A percentile compares a stretch with the other conserved stretches of the same genome.
These are phyloP conservation scores for Apocynum venetum DNA, from an alignment of 257 asterid species.

Conservation along the genomic window DNA sequence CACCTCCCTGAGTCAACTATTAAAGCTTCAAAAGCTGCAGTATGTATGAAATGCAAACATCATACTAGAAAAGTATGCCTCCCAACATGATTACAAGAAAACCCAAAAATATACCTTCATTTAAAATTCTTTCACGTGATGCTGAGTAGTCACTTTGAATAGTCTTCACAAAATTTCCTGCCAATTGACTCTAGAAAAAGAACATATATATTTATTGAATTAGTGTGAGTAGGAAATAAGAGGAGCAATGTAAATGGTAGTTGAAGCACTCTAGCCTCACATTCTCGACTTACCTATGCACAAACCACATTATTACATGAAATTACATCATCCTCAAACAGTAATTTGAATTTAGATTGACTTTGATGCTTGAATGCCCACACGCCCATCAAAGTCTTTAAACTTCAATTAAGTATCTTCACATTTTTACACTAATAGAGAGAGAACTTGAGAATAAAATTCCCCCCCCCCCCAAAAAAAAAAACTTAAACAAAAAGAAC, in stretches of 20 bases:
- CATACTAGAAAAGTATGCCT: not conserved
- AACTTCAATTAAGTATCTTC: not conserved
- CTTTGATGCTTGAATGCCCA: not conserved
- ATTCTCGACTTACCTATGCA: not conserved
- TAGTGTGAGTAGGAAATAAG: slow-evolving; percentile 12
- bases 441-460: too few species aligned
- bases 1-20: too few species aligned
- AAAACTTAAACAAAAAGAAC: too few species aligned
- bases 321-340: not conserved
- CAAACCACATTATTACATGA: not conserved
- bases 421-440: too few species aligned
- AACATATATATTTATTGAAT: slow-evolving; percentile 13
- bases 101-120: slow-evolving; percentile 39
- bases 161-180: slow-evolving; percentile 56
- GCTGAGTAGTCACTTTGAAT: slow-evolving; percentile 34
- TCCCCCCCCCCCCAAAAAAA: too few species aligned
- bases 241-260: not conserved
- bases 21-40: not conserved
- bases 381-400: not conserved
- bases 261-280: not conserved
- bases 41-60: not conserved
- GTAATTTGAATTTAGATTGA: too few species aligned
- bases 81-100: not conserved
- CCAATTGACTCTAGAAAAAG: slow-evolving; percentile 45
- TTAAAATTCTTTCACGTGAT: slow-evolving; percentile 51